Base-by-base conservation (phyloP, 192 early-diverging fungal genomes). In the Entrophospora sp. region DNA sequence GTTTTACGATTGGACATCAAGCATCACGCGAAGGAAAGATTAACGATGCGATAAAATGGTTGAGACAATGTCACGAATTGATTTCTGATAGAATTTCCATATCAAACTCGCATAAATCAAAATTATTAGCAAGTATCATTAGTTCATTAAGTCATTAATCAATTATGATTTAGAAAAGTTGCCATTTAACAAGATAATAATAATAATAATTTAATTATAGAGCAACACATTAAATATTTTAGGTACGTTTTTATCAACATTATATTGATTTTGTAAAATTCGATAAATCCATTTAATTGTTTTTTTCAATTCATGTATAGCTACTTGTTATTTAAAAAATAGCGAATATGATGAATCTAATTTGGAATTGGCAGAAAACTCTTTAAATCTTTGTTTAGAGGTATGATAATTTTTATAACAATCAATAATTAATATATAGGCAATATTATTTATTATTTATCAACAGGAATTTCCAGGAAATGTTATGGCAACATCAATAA, bases 51-150 rank as follows among this genome's bases (percentile, higher is more conserved):
- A 65, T 65, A 37, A 65, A 49, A n/a, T 65, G 63, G 63, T 18
- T 65, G 25, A 49, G 49, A 65, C 51, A 52, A 53, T 65, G 63
- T 28, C 34, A 65, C 25, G 63, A 65, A 20, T 25, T 65, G 20
- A 28, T 53, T 6, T 10, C 31, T 30, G 43, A 36, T 64, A 20
- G 30, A 22, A 64, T 34, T 12, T 5, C 27, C 27, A 20, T 31
- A 32, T 12, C 6, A 34, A 31, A 27, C 5, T 9, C 30, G 6
- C 31, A 43, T 18, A 45, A 28, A 36, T 49, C 28, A 12, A 36
- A 49, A 16, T 22, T 64, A 32, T 37, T 64, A 20, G 61, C 49
- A 32, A 16, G 59, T 45, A 3, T 24, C 40, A n/a, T n/a, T n/a
- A n/a, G n/a, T n/a, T n/a, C n/a, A n/a, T n/a, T n/a, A n/a, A n/a